Percentiles rank a stretch among this genome's conserved stretches.
These are phyloP conservation scores for Exobasidium cylindrosporum DNA, from an alignment of 1,284 basidiomycete genomes.

Conservation along the genomic window DNA sequence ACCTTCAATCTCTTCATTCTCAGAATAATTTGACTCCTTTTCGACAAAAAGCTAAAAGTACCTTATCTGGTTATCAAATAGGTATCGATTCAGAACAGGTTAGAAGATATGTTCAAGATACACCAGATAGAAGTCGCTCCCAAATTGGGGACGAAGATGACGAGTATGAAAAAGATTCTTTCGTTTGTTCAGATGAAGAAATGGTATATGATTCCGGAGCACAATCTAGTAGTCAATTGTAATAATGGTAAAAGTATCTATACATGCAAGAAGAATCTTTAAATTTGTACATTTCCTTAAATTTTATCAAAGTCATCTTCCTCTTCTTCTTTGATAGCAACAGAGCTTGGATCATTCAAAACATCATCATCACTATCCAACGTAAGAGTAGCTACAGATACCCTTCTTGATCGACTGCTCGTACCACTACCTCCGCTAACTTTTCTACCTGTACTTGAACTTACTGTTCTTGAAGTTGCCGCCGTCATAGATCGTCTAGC, in stretches of 20 bases:
- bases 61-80: not conserved
- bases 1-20: constrained; percentile 42
- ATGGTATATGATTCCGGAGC: not conserved
- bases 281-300: too few relatives aligned
- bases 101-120: not conserved
- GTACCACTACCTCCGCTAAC: not conserved
- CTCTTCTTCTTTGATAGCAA: not conserved
- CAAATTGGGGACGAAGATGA: constrained; percentile 9
- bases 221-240: not conserved
- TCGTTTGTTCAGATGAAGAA: constrained; percentile 19
- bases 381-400: not conserved
- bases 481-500: not conserved
- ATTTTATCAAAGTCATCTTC: not conserved
- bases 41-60: constrained; percentile 7
- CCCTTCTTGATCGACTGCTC: not conserved
- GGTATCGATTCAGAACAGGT: not conserved
- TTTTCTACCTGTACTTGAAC: not conserved
- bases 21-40: constrained; percentile 2
- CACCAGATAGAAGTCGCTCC: not conserved
- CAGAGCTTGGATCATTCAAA: not conserved
- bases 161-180: constrained; percentile 15
- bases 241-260: not conserved
- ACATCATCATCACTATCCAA: not conserved
- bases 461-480: not conserved
- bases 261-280: too few relatives aligned